Base-by-base conservation (phyloP, 176 grass and related monocot genomes). In the Carex myosuroides region DNA sequence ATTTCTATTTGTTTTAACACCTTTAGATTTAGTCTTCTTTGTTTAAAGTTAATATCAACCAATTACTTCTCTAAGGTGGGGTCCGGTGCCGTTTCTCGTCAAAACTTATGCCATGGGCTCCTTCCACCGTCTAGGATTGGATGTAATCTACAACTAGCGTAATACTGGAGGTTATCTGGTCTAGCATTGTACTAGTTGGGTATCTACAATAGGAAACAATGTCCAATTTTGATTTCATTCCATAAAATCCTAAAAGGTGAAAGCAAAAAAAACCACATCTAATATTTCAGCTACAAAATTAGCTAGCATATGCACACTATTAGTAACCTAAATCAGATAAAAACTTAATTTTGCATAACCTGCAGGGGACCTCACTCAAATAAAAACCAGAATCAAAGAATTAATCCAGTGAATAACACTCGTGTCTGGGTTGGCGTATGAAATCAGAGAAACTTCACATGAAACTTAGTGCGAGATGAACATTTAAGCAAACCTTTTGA, bases 231-330 rank as follows among this genome's bases (percentile, higher is more conserved):
- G 14, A 58, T 37, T 67, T 16, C 29, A 67, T 1, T 67, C 64
- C 64, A 17, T 37, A 67, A 58, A 58, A 17, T 58, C 53, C 42
- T 46, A 46, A 46, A 46, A 56, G 50, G 60, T 13, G 16, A 11
- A 74, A 33, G 13, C 12, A 54, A 80, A 60, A 14, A 18, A 0
- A 46, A 46, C 42, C 42, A 46, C 8, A 46, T 18, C 1, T 55
- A 83, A 85, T 22, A 56, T 80, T 33, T 63, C 26, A 64, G 39
- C 56, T 14, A 64, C 29, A 61, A 67, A 22, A 83, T 53, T 61
- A 83, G 22, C 9, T 55, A 53, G 13, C 46, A 76, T 22, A 76
- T 26, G 8, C 5, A 9, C 22, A 29, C 13, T 13, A 76, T 54
- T 30, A 74, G n/a, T 76, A 7, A 1, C 11, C 72, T 56, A 77